Evolutionary conservation across 305 asterid genomes (phyloP), one percentile per base, ranked within the genome.

Genomic region (Solanum hybrid): DNA sequence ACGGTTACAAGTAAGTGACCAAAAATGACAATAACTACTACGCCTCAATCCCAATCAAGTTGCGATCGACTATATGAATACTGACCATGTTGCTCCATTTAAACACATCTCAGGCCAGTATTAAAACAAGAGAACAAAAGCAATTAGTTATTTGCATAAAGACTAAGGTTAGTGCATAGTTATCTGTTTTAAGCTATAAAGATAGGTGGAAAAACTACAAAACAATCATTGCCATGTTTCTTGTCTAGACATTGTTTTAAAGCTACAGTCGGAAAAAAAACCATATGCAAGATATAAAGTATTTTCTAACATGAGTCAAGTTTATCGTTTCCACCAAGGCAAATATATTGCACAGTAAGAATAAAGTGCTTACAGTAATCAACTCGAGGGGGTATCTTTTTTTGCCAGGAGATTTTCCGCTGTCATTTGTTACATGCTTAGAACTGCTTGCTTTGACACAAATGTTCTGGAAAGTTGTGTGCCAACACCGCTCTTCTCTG

Each of bases 401-500:
- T 81, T 92, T 92, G 88, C 91, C 91, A 77, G 89, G 71, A 64
- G 92, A 92, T 88, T 91, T 92, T 85, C 71, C 81, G 79, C 89
- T 89, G 64, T 91, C 92, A 92, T 66, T 90, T 73, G n/a, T 46
- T 51, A 75, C 91, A 88, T 89, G 92, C 93, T 91, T 94, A 20
- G 93, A 93, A 88, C 91, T 92, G 93, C 98, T 94, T 26, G 97
- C 98, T 93, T 95, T 96, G 72, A 94, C 91, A 77, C 91, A 93
- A 91, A 98, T 89, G 60, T 95, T 92, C 88, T 89, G 93, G 92
- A 98, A 98, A 38, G 97, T 95, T 91, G 96, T 92, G 86, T 96
- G 99, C 99, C 99, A 98, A 91, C 96, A 95, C 93, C 93, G 93
- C 90, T 96, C 97, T 93, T 98, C 98, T 92, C 97, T 94, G 90